These are phyloP conservation scores for Ulmus americana DNA, from an alignment of 331 rosid species.

Conservation along the genomic window DNA sequence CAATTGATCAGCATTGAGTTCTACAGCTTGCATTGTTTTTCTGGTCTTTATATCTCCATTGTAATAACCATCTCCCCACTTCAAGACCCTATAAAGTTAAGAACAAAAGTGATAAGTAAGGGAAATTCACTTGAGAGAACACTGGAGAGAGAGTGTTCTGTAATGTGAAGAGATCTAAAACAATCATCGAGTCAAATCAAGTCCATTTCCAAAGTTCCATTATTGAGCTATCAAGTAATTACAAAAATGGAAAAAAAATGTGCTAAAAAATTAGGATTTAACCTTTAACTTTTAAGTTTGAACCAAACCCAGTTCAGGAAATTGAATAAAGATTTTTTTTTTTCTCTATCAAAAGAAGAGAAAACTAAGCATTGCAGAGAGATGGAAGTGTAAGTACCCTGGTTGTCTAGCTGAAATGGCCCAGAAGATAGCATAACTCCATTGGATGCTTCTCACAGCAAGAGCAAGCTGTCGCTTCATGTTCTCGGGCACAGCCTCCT, in stretches of 20 bases:
- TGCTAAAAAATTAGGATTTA: background rate
- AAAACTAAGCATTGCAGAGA: background rate
- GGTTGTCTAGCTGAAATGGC: conserved; percentile 50
- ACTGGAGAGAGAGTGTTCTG: no score
- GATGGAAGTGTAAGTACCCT: conserved; percentile 39
- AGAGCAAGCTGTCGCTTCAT: conserved; percentile 67
- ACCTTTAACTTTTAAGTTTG: background rate
- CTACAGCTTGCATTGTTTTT: conserved; percentile 64
- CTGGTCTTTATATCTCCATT: conserved; percentile 88
- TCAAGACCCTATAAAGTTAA: conserved; percentile 43
- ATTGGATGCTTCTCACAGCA: conserved; percentile 76
- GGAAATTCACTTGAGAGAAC: background rate
- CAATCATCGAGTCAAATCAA: background rate
- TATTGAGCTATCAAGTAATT: background rate
- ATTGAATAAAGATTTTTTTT: background rate
- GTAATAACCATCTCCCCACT: conserved; percentile 83
- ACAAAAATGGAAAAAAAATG: background rate
- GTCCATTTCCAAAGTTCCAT: background rate
- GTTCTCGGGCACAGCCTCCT: conserved; percentile 40
- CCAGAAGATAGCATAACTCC: conserved; percentile 89
- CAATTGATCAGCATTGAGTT: conserved; percentile 56
- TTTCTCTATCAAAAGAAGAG: conserved; percentile 2
- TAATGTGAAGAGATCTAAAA: background rate
- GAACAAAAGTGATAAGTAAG: background rate
- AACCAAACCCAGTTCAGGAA: background rate